Evolutionary conservation across 2,329 filamentous ascomycete genomes (phyloP).

Genomic region (Fusarium cyanostomum): DNA sequence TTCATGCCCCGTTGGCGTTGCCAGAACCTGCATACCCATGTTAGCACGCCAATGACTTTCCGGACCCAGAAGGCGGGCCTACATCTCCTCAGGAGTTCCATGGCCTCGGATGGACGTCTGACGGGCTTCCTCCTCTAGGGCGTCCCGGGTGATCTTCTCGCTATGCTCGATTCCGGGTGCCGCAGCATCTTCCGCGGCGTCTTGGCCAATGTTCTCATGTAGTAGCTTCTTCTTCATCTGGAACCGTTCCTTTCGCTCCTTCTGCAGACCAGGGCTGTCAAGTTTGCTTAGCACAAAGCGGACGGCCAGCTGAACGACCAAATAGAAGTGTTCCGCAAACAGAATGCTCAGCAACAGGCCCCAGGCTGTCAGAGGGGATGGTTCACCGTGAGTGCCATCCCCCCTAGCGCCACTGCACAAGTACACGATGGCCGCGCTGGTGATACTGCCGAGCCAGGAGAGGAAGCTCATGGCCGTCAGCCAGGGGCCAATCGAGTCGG

Average conservation of each 20-base stretch:
- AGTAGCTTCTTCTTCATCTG: conserved; percentile 81
- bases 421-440: conserved; percentile 86
- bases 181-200: conserved; percentile 59
- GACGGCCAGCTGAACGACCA: conserved; percentile 78
- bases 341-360: conserved; percentile 83
- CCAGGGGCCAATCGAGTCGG: conserved; percentile 95
- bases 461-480: conserved; percentile 85
- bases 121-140: conserved; percentile 71
- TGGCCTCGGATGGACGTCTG: conserved; percentile 59
- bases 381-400: conserved; percentile 71
- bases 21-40: conserved; percentile 62
- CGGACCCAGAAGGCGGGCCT: conserved; percentile 34
- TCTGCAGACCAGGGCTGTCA: conserved; percentile 86
- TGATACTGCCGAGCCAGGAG: conserved; percentile 92
- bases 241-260: conserved; percentile 84
- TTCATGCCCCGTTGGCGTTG: conserved; percentile 65
- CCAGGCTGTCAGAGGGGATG: conserved; percentile 79
- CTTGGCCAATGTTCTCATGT: conserved; percentile 73
- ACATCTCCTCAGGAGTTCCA: conserved; percentile 62
- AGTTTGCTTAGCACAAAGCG: conserved; percentile 79
- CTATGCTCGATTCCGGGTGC: conserved; percentile 59
- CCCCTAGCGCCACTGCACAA: conserved; percentile 77
- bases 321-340: conserved; percentile 88
- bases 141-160: conserved; percentile 71
- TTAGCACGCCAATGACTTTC: conserved; percentile 30